phyloP scores from a whole-genome alignment of 805 yeast genomes.

The Wickerhamiella shivajii region DNA sequence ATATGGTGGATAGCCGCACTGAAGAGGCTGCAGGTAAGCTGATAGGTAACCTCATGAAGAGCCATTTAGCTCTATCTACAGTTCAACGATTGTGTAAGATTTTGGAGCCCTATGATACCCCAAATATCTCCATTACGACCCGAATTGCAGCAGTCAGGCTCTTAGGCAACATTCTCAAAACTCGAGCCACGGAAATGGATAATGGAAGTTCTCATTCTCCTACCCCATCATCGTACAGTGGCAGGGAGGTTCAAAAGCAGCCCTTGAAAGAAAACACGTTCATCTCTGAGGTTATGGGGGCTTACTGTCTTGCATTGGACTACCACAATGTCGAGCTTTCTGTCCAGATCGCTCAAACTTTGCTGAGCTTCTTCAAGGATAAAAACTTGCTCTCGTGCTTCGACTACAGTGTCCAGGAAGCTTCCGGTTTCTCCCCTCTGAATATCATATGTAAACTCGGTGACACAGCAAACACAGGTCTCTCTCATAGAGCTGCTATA shows the following conservation, averaged over 20 bases:
- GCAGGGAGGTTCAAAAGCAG: background rate
- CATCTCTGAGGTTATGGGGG: constrained; percentile 3
- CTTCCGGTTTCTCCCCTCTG: constrained; percentile 13
- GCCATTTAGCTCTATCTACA: constrained; percentile 28
- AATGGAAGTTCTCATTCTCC: background rate
- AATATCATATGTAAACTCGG: constrained; percentile 12
- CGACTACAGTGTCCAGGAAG: constrained; percentile 9
- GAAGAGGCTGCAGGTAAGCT: constrained; percentile 28
- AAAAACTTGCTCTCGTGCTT: background rate
- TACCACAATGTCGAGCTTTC: background rate
- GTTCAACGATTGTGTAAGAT: constrained; percentile 23
- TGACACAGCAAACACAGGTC: constrained; percentile 2
- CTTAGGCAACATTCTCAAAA: constrained; percentile 18
- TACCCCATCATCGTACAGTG: background rate
- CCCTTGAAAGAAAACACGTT: too few species aligned
- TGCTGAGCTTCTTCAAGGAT: background rate
- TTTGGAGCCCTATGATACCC: constrained; percentile 18
- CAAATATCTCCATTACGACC: constrained; percentile 22
- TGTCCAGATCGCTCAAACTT: constrained; percentile 5
- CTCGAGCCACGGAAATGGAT: background rate
- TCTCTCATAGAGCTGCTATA: background rate
- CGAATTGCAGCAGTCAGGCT: constrained; percentile 25
- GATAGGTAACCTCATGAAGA: constrained; percentile 27
- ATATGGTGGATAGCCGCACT: constrained; percentile 27
- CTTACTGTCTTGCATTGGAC: constrained; percentile 7